Conservation (phyloP, 805 yeast species). For the Teunomyces stri region DNA sequence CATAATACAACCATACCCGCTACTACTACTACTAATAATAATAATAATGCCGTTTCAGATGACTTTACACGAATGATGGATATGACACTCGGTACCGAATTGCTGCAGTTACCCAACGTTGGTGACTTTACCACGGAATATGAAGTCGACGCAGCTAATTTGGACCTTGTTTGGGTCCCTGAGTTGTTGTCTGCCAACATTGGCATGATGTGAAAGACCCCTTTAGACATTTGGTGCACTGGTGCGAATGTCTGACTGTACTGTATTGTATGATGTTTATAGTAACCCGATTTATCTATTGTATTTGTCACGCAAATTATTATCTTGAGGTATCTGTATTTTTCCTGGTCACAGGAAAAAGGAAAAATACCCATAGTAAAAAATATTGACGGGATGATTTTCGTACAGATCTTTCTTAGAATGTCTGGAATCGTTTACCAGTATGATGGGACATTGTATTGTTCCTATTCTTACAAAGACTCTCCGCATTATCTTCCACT, state of each 20-base stretch:
- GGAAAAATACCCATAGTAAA: background rate
- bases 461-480: too few species aligned
- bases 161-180: conserved; percentile 1
- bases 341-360: background rate
- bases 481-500: too few species aligned
- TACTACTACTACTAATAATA: background rate
- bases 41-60: background rate
- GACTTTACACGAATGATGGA: background rate
- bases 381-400: background rate
- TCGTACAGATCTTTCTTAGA: background rate
- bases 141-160: background rate
- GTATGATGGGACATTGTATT: too few species aligned
- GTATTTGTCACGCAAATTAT: background rate
- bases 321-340: background rate
- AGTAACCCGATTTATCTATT: background rate
- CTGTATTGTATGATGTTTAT: background rate
- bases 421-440: too few species aligned
- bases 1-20: background rate
- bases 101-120: background rate
- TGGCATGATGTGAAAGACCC: conserved; percentile 1
- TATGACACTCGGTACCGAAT: background rate
- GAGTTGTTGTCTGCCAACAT: background rate
- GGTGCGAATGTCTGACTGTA: background rate
- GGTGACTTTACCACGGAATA: background rate
- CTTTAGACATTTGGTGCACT: background rate